Percentiles rank a stretch among this genome's conserved stretches.
Conservation (phyloP, 257 asterid species). For the Perilla frutescens region DNA sequence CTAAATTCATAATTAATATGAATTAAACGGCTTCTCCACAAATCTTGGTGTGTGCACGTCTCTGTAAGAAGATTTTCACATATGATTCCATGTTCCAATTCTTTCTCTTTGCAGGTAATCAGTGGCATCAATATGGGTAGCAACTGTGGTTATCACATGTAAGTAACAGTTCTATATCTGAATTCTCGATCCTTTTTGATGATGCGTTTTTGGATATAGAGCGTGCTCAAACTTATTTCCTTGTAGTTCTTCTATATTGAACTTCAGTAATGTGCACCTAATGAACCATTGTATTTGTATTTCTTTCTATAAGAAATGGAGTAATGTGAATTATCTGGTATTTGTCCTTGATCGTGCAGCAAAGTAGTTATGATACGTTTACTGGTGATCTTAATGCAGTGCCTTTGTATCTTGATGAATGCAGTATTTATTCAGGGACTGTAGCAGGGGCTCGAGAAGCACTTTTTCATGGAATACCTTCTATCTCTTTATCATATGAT, state of each 20-base stretch:
- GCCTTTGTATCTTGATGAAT: constrained; percentile 54
- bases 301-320: constrained; percentile 20
- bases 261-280: constrained; percentile 25
- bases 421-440: constrained; percentile 90
- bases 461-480: constrained; percentile 71
- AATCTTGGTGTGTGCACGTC: constrained; percentile 9
- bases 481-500: constrained; percentile 82
- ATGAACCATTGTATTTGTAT: neutral
- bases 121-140: constrained; percentile 91
- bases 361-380: constrained; percentile 15
- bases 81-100: constrained; percentile 29
- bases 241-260: neutral
- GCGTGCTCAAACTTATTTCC: neutral
- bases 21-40: constrained; percentile 5
- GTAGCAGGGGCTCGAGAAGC: constrained; percentile 99
- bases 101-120: constrained; percentile 64
- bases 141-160: constrained; percentile 88
- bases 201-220: neutral
- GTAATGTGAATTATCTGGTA: constrained; percentile 11
- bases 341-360: constrained; percentile 8
- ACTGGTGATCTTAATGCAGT: constrained; percentile 16
- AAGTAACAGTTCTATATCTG: constrained; percentile 40
- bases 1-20: constrained; percentile 10
- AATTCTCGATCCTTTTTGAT: constrained; percentile 26
- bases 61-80: constrained; percentile 21